Conservation (phyloP, 2,329 filamentous ascomycete species). For the Penicillium italicum region DNA sequence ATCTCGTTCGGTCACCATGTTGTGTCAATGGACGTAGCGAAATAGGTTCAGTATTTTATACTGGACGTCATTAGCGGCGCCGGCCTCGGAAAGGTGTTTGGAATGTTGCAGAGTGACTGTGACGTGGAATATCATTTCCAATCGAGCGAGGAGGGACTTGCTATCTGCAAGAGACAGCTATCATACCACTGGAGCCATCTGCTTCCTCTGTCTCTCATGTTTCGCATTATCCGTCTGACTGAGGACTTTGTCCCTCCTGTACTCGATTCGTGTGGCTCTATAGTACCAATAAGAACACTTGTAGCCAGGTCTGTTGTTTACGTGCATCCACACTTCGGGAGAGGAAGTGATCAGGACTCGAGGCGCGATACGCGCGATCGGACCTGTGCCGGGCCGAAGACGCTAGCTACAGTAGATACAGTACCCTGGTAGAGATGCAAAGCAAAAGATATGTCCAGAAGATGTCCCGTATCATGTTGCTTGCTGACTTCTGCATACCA, state of each 20-base stretch:
- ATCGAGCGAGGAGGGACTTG: too few species aligned
- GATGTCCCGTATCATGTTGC: constrained; percentile 14
- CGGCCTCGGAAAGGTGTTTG: too few species aligned
- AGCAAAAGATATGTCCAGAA: not conserved
- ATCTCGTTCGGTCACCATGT: too few species aligned
- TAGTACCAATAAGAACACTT: constrained; percentile 21
- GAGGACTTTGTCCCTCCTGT: constrained; percentile 18
- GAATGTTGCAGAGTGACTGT: too few species aligned
- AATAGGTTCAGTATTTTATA: too few species aligned
- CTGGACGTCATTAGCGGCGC: too few species aligned
- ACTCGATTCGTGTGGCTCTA: constrained; percentile 13
- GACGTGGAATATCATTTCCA: too few species aligned
- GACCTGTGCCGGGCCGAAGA: constrained; percentile 4
- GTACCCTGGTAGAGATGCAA: too few species aligned
- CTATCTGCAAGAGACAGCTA: too few species aligned
- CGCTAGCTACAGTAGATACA: not conserved
- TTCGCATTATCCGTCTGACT: constrained; percentile 17
- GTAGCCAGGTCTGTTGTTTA: constrained; percentile 20
- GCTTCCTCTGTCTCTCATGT: constrained; percentile 17
- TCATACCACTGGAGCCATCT: constrained; percentile 21
- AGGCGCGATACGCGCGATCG: constrained; percentile 17
- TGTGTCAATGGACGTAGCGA: too few species aligned
- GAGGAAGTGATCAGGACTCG: constrained; percentile 16
- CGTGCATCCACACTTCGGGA: constrained; percentile 19
- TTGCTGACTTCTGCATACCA: constrained; percentile 18